Base-by-base conservation (phyloP, 768 basidiomycete species). In the Lactarius vividus region DNA sequence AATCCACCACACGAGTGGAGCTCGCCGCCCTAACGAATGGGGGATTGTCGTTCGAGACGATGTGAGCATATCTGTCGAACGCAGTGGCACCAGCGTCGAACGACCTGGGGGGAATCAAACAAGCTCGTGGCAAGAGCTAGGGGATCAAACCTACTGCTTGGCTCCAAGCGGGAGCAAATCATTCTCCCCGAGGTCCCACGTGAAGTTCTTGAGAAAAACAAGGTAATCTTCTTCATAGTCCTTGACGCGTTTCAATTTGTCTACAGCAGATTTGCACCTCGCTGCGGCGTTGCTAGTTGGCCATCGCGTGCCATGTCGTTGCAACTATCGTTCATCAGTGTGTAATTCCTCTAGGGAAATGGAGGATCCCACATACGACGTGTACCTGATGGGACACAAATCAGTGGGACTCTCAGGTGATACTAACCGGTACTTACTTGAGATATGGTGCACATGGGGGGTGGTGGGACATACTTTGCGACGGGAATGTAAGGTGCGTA, bases 301-400 rank as follows among this genome's bases (percentile, higher is more conserved):
- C 70, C 81, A 93, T 37, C 92, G 84, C 1, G 90, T 85, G 3
- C 91, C 92, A 71, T 95, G 92, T 13, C 92, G 81, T 75, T 93
- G 88, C 10, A 95, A 77, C 91, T 93, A 33, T 18, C 39, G 35
- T 11, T 52, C 52, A 39, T 54, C 29, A 63, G 44, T 44, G 16
- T 20, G 9, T 28, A 33, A 53, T 9, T 44, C 49, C 39, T 54
- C 31, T 42, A 4, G 35, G 3, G 40, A 2, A 1, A 49, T 52
- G 1, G 65, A 57, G 29, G 33, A 10, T 44, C 42, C 35, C 37
- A 65, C 85, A 67, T 72, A 88, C 87, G 53, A 88, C 82, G 68
- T 88, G 85, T 39, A 83, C 86, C 86, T 88, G 63, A 56, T 10
- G 63, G 31, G 59, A 33, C 26, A 16, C 16, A 46, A 33, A 11